phyloP scores from a whole-genome alignment of 1,284 basidiomycete species.

The Ustanciosporium gigantosporum region DNA sequence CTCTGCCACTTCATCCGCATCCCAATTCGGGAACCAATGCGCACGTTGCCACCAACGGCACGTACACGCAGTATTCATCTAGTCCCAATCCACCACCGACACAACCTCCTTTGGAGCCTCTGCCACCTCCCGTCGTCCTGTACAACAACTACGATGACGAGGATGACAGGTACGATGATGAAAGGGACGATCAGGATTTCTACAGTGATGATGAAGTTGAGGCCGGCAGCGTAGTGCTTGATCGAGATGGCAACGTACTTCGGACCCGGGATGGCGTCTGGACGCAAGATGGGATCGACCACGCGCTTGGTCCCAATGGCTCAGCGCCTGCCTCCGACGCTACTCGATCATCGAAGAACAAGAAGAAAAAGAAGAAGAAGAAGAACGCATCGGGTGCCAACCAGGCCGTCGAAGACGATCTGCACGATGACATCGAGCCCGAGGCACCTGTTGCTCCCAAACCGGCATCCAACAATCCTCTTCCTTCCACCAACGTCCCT shows the following conservation, averaged over 20 bases:
- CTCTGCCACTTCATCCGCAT: conserved; percentile 48
- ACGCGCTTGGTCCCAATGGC: conserved; percentile 19
- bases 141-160: conserved; percentile 58
- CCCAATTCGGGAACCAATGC: conserved; percentile 35
- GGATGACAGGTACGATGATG: conserved; percentile 46
- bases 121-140: conserved; percentile 52
- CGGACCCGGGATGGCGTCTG: conserved; percentile 28
- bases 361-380: conserved; percentile 67
- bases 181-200: conserved; percentile 52
- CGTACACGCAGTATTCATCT: conserved; percentile 40
- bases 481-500: conserved; percentile 60
- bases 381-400: conserved; percentile 43
- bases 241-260: conserved; percentile 22
- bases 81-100: conserved; percentile 47
- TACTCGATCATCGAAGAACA: conserved; percentile 59
- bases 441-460: conserved; percentile 55
- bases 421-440: conserved; percentile 61
- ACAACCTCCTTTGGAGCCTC: conserved; percentile 47
- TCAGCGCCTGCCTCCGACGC: conserved; percentile 8
- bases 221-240: conserved; percentile 36
- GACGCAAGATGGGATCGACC: conserved; percentile 28
- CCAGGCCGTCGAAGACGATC: conserved; percentile 60
- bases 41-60: conserved; percentile 22
- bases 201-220: conserved; percentile 56
- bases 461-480: conserved; percentile 54